A percentile compares a stretch with the other conserved stretches of the same genome.
Evolutionary conservation across 768 basidiomycete species (phyloP).

Genomic region (Mycena chlorophos): DNA sequence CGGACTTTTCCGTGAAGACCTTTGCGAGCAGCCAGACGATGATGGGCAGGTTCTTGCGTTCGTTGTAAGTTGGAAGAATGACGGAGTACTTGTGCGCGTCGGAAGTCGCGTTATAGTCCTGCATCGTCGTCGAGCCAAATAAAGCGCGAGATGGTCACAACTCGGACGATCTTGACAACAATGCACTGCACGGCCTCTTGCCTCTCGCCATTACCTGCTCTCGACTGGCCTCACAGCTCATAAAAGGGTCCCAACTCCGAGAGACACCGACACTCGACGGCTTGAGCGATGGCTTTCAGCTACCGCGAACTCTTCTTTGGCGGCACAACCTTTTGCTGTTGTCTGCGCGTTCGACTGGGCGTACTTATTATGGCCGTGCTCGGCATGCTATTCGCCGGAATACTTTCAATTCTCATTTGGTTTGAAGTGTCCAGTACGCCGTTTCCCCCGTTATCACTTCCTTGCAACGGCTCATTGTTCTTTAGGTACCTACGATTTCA

Average conservation of each 20-base stretch:
- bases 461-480: slow-evolving; percentile 3
- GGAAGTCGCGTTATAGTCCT: slow-evolving; percentile 52
- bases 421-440: slow-evolving; percentile 60
- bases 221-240: no score
- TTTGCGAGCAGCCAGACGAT: slow-evolving; percentile 83
- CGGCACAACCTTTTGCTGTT: slow-evolving; percentile 55
- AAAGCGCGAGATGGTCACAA: no score
- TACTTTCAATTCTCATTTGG: slow-evolving; percentile 58
- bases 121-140: no score
- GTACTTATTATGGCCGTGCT: slow-evolving; percentile 56
- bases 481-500: slow-evolving; percentile 37
- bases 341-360: slow-evolving; percentile 60
- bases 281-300: slow-evolving; percentile 35
- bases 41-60: slow-evolving; percentile 87
- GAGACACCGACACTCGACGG: slow-evolving; percentile 5
- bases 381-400: slow-evolving; percentile 53
- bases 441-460: not conserved
- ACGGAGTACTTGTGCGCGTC: slow-evolving; percentile 84
- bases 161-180: no score
- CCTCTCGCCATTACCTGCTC: not conserved
- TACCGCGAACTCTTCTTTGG: slow-evolving; percentile 48
- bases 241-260: no score
- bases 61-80: slow-evolving; percentile 92
- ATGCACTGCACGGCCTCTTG: not conserved
- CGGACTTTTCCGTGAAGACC: slow-evolving; percentile 76